phyloP scores from a whole-genome alignment of 306 rosid genomes.

The Lupinus albus region DNA sequence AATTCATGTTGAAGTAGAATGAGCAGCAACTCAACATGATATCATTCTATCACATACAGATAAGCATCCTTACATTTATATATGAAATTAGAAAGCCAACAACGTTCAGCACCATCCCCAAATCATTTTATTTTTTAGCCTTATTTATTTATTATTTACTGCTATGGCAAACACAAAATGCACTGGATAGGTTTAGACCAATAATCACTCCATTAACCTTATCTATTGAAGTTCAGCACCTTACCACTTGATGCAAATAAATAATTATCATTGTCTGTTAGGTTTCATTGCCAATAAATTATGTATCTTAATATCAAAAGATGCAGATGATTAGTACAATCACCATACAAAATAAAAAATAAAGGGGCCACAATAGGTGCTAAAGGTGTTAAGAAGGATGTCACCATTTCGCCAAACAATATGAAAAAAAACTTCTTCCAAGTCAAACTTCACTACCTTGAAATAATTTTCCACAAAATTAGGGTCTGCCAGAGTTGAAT shows the following conservation, averaged over 20 bases:
- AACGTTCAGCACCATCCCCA: neutral
- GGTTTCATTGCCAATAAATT: constrained; percentile 13
- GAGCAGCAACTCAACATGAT: constrained; percentile 30
- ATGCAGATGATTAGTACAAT: constrained; percentile 8
- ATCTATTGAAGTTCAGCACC: constrained; percentile 9
- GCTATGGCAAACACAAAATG: constrained; percentile 18
- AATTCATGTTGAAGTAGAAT: constrained; percentile 33
- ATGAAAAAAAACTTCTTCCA: constrained; percentile 22
- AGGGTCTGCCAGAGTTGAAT: constrained; percentile 74
- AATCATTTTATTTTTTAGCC: constrained; percentile 1
- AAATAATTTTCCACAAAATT: constrained; percentile 92
- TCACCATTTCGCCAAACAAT: constrained; percentile 27
- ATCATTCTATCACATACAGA: constrained; percentile 25
- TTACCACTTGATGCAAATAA: neutral
- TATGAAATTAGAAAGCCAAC: neutral
- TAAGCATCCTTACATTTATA: constrained; percentile 20
- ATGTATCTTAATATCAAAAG: constrained; percentile 22
- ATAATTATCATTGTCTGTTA: constrained; percentile 1
- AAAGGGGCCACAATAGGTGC: neutral
- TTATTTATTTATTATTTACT: constrained; percentile 16
- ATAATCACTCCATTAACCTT: constrained; percentile 24
- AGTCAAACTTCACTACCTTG: constrained; percentile 59
- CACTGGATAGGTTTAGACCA: constrained; percentile 7
- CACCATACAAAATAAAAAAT: constrained; percentile 4
- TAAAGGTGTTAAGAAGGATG: constrained; percentile 24